A percentile compares a stretch with the other conserved stretches of the same genome.
These are phyloP conservation scores for Zygnema circumcarinatum DNA, from an alignment of 139 green algal genomes.

Conservation along the genomic window DNA sequence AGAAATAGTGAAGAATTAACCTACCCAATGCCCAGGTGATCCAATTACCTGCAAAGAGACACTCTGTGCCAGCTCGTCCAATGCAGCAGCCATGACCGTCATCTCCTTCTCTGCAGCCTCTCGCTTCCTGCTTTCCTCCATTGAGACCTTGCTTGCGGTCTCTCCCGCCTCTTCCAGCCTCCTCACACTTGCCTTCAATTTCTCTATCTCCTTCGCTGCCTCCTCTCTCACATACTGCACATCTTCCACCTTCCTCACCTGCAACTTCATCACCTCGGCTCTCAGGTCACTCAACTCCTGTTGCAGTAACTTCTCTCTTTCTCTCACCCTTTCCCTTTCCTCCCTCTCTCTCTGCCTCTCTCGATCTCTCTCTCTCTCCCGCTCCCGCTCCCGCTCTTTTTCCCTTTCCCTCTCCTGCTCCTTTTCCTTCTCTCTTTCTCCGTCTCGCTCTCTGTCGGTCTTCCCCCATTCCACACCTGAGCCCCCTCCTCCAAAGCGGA, in stretches of 20 bases:
- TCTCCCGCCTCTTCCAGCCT: background rate
- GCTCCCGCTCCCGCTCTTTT: background rate
- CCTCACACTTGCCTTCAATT: background rate
- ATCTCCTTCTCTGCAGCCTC: conserved; percentile 9
- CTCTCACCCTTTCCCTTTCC: background rate
- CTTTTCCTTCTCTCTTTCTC: background rate
- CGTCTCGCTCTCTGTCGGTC: background rate
- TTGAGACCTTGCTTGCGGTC: background rate
- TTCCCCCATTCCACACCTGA: background rate
- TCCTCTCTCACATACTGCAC: conserved; percentile 17
- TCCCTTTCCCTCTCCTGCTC: background rate
- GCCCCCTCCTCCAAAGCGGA: background rate
- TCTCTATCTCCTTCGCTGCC: background rate
- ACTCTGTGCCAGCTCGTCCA: background rate
- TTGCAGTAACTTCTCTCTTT: conserved; percentile 9
- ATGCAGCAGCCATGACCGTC: background rate
- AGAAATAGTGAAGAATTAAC: too few relatives aligned
- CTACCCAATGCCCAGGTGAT: too few relatives aligned
- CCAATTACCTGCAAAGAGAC: background rate
- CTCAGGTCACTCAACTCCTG: conserved; percentile 37
- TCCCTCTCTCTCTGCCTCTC: background rate
- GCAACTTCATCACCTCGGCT: conserved; percentile 38
- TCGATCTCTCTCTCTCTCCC: background rate
- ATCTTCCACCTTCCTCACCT: conserved; percentile 34
- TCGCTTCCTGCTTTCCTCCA: background rate